Base-by-base conservation (phyloP, 352 stramenopile genomes). In the Phytophthora chlamydospora region DNA sequence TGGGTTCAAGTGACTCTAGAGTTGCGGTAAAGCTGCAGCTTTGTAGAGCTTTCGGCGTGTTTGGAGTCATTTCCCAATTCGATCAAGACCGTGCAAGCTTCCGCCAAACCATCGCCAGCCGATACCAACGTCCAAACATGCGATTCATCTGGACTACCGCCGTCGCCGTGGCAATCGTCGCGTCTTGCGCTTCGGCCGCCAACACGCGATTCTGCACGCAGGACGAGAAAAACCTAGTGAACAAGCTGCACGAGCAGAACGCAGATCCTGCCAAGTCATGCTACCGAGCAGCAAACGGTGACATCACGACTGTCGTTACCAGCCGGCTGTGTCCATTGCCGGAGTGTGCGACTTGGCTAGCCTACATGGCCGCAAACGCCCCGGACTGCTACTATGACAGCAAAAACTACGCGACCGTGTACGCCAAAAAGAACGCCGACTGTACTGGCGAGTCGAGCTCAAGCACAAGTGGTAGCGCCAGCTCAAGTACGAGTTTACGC, bases 351-450 rank as follows among this genome's bases (percentile, higher is more conserved):
- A 47, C 43, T 14, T 90, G 80, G 78, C 54, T 91, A 32, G 38
- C 69, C n/a, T 83, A 88, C 48, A 79, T 90, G 76, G 73, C 75
- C 13, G 36, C 68, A 34, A 79, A 81, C 21, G 47, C 71, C 14
- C 83, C 83, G 0, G 52, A 84, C 59, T 90, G 75, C 73, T 73
- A 86, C 53, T 90, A 83, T 55, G 80, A 88, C 49, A 78, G 78
- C 61, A 78, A 65, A 50, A 88, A 90, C 71, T 89, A 85, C 62
- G 69, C 70, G 21, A 61, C 44, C 11, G 39, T 61, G 39, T 91
- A 80, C 58, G 46, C 43, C 29, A 45, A 62, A 17, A 91, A 90
- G 59, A 66, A 56, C 27, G 66, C 68, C 17, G 78, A 87, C 44
- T 91, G 83, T 47, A 47, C 46, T 13, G 62, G 17, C 21, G 64